These are phyloP conservation scores for Passiflora organensis DNA, from an alignment of 345 rosid genomes.

Conservation along the genomic window DNA sequence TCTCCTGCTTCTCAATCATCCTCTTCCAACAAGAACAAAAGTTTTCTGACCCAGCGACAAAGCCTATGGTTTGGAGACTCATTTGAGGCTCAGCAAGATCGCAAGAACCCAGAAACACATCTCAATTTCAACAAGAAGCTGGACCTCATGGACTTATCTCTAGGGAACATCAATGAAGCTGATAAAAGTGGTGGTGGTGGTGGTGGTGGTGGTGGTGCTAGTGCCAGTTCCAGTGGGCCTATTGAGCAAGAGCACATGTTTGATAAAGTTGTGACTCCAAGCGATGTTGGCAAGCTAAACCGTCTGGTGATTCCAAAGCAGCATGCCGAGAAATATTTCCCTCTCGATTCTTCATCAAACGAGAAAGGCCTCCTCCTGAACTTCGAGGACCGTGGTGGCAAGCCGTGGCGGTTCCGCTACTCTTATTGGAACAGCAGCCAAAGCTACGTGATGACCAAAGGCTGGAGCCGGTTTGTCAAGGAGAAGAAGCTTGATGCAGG, in stretches of 20 bases:
- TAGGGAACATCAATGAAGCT: conserved; percentile 28
- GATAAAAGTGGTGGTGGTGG: neutral
- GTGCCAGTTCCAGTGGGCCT: conserved; percentile 18
- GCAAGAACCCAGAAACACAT: conserved; percentile 14
- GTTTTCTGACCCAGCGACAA: conserved; percentile 14
- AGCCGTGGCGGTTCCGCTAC: conserved; percentile 92
- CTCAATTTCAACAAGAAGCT: conserved; percentile 31
- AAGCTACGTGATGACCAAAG: conserved; percentile 98
- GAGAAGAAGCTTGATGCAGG: conserved; percentile 95
- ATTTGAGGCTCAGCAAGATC: conserved; percentile 21
- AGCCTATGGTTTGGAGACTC: conserved; percentile 27
- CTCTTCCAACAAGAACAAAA: conserved; percentile 20
- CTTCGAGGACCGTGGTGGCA: conserved; percentile 81
- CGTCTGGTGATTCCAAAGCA: conserved; percentile 80
- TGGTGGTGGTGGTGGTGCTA: conserved; percentile 2
- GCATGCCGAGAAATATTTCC: conserved; percentile 76
- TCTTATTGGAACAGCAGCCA: conserved; percentile 99
- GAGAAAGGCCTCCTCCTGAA: conserved; percentile 86
- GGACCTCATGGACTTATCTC: conserved; percentile 42
- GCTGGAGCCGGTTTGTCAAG: conserved; percentile 99
- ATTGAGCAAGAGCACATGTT: conserved; percentile 64
- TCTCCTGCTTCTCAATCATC: conserved; percentile 28
- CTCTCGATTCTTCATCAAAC: conserved; percentile 45
- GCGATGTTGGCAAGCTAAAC: conserved; percentile 78
- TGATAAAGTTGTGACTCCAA: conserved; percentile 80